These are phyloP conservation scores for Ustilago nuda DNA, from an alignment of 1,284 basidiomycete genomes.

Conservation along the genomic window DNA sequence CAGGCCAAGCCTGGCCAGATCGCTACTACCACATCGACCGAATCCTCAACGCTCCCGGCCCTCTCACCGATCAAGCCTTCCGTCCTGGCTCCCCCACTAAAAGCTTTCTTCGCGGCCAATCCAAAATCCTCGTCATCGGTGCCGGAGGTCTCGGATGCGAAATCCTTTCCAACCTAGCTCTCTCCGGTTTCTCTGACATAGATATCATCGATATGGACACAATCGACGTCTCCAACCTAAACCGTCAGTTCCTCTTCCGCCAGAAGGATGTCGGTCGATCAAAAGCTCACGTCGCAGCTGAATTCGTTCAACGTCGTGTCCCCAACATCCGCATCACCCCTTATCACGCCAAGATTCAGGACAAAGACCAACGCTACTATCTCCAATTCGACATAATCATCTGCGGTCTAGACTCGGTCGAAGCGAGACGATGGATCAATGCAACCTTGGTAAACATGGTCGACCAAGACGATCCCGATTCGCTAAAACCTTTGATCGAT, in stretches of 20 bases:
- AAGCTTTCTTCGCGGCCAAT: slow-evolving; percentile 82
- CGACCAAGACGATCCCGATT: slow-evolving; percentile 83
- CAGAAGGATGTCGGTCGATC: slow-evolving; percentile 91
- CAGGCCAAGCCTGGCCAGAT: slow-evolving; percentile 12
- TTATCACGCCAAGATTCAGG: slow-evolving; percentile 98
- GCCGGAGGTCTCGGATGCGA: slow-evolving; percentile 68
- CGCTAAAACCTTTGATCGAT: slow-evolving; percentile 97
- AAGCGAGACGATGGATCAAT: slow-evolving; percentile 96
- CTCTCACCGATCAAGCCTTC: slow-evolving; percentile 57
- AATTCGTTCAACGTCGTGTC: slow-evolving; percentile 85
- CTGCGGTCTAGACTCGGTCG: slow-evolving; percentile 90
- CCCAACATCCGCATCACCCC: slow-evolving; percentile 93
- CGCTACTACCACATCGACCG: slow-evolving; percentile 71
- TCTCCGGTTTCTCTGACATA: slow-evolving; percentile 93
- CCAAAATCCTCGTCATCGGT: slow-evolving; percentile 94
- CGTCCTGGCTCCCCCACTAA: slow-evolving; percentile 75
- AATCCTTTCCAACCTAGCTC: slow-evolving; percentile 65
- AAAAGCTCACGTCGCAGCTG: slow-evolving; percentile 92
- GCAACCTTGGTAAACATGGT: slow-evolving; percentile 95
- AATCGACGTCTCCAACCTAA: slow-evolving; percentile 98
- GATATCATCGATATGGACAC: slow-evolving; percentile 99
- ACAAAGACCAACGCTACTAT: slow-evolving; percentile 96
- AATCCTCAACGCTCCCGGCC: slow-evolving; percentile 80
- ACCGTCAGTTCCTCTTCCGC: slow-evolving; percentile 96
- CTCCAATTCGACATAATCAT: slow-evolving; percentile 96